A percentile compares a stretch with the other conserved stretches of the same genome.
These are phyloP conservation scores for Magnolia kwangsiensis DNA, from an alignment of 164 flowering plant genomes.

Conservation along the genomic window DNA sequence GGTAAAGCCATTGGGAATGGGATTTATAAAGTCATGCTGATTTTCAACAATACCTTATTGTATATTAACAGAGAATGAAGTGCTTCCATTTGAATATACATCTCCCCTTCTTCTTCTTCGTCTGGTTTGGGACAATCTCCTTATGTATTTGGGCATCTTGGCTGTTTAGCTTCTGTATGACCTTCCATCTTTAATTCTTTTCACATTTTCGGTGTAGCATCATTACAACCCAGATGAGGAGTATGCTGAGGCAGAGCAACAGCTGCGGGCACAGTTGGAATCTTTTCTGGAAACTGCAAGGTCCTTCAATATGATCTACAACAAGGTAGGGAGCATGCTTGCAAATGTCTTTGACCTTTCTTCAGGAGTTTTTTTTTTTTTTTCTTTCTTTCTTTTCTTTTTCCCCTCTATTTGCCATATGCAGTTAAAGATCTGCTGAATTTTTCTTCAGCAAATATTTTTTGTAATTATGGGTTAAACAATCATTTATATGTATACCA, in stretches of 20 bases:
- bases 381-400: too few species aligned
- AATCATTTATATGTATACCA: background rate
- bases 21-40: too few species aligned
- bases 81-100: too few species aligned
- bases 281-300: conserved; percentile 94
- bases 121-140: background rate
- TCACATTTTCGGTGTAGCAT: conserved; percentile 40
- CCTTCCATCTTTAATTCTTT: background rate
- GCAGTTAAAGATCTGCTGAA: background rate
- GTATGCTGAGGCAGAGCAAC: conserved; percentile 65
- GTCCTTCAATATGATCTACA: conserved; percentile 81
- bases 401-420: background rate
- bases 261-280: conserved; percentile 70
- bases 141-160: background rate
- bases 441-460: background rate
- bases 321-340: conserved; percentile 53
- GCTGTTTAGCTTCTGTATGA: background rate
- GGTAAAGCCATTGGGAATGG: too few species aligned
- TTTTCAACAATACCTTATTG: too few species aligned
- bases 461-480: background rate
- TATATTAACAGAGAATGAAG: too few species aligned
- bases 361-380: background rate
- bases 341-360: background rate
- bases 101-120: too few species aligned
- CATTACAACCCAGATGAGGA: conserved; percentile 96